Percentiles rank a stretch among this genome's conserved stretches.
Evolutionary conservation across 768 basidiomycete genomes (phyloP).

Genomic region (Suillus cothurnatus): DNA sequence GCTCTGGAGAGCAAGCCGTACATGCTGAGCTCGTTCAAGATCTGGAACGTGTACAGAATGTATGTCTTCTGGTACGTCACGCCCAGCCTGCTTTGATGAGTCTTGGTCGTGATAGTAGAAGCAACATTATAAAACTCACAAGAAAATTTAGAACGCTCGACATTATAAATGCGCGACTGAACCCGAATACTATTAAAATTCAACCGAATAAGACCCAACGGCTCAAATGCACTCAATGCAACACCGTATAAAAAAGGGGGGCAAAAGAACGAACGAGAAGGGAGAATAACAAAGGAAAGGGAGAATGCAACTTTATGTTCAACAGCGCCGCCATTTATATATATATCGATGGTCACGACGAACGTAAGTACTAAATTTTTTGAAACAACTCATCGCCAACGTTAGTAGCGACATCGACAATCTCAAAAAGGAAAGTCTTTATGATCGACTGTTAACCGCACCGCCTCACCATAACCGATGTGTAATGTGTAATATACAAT

Average conservation of each 20-base stretch:
- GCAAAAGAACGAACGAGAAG: not conserved
- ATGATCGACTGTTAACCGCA: not conserved
- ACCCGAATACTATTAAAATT: not conserved
- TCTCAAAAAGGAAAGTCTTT: not conserved
- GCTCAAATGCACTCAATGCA: not conserved
- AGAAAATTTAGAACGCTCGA: not conserved
- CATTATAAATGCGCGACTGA: not conserved
- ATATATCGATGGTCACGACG: not conserved
- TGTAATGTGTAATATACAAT: not conserved
- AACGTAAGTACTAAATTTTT: not conserved
- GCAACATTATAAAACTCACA: not conserved
- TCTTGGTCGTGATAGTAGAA: not conserved
- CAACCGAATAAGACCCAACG: not conserved
- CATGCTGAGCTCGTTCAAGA: not conserved
- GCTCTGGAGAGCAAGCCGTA: not conserved
- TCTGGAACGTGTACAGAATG: not conserved
- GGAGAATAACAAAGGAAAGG: not conserved
- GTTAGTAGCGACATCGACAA: not conserved
- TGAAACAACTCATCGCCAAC: not conserved
- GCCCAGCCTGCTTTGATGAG: not conserved
- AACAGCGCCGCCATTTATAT: not conserved
- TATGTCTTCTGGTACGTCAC: not conserved
- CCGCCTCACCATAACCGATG: not conserved
- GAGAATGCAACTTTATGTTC: not conserved
- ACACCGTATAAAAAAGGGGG: not conserved